phyloP scores from a whole-genome alignment of 805 yeast genomes.

The Sugiyamaella smithiae region DNA sequence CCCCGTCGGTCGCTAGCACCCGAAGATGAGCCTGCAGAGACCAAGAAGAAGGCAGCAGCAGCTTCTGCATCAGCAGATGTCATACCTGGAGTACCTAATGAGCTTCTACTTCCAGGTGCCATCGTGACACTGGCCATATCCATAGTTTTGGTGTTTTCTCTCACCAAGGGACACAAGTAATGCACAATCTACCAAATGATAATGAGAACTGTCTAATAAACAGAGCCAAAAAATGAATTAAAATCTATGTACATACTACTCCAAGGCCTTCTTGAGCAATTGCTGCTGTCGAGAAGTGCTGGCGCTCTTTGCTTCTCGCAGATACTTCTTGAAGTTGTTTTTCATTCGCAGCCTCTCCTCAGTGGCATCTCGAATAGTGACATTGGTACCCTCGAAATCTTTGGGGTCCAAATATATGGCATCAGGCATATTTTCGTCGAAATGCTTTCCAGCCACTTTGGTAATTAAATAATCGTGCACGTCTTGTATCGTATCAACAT shows the following conservation, averaged over 20 bases:
- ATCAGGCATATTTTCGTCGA: constrained; percentile 68
- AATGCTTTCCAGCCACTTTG: constrained; percentile 42
- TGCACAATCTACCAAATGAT: not conserved
- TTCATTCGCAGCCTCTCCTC: constrained; percentile 46
- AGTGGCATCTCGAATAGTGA: constrained; percentile 45
- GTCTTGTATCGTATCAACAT: constrained; percentile 39
- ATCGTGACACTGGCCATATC: constrained; percentile 59
- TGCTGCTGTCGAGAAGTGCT: constrained; percentile 30
- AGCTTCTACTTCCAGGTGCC: constrained; percentile 61
- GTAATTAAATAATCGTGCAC: constrained; percentile 40
- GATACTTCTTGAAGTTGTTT: constrained; percentile 45
- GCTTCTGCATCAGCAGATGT: constrained; percentile 26
- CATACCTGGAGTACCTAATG: constrained; percentile 58
- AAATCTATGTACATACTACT: constrained; percentile 12
- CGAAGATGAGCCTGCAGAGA: constrained; percentile 12
- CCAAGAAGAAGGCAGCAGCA: constrained; percentile 2
- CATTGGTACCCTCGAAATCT: constrained; percentile 56
- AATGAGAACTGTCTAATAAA: no score
- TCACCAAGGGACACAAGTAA: constrained; percentile 29
- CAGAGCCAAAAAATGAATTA: constrained; percentile 4
- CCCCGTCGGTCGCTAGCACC: constrained; percentile 10
- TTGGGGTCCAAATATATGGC: constrained; percentile 60
- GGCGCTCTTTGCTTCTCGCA: constrained; percentile 43
- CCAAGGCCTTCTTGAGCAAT: constrained; percentile 29
- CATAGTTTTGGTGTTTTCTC: constrained; percentile 51